phyloP scores from a whole-genome alignment of 129 eudicot species.

The Tanacetum coccineum region DNA sequence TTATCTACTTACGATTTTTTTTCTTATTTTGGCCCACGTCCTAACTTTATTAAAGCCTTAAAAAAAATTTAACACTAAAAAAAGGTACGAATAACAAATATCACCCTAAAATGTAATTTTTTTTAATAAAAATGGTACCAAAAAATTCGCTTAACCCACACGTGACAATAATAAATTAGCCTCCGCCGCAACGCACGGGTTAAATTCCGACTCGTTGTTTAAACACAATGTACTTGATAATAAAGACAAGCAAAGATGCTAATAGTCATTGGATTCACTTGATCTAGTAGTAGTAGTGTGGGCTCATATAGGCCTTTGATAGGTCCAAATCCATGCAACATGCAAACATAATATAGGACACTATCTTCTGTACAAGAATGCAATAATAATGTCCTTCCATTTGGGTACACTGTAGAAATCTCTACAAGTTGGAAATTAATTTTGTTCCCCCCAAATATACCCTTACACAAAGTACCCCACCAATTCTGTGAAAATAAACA shows the following conservation, averaged over 20 bases:
- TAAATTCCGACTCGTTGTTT: too few relatives aligned
- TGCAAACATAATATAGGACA: slow-evolving; percentile 34
- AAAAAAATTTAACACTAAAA: too few relatives aligned
- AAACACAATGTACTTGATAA: slow-evolving; percentile 35
- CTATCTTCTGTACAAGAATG: slow-evolving; percentile 11
- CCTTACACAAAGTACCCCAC: slow-evolving; percentile 22
- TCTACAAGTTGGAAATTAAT: slow-evolving; percentile 30
- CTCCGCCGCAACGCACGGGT: too few relatives aligned
- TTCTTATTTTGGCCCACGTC: too few relatives aligned
- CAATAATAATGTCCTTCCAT: slow-evolving; percentile 7
- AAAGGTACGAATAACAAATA: too few relatives aligned
- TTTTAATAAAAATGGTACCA: too few relatives aligned
- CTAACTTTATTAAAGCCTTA: too few relatives aligned
- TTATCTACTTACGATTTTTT: too few relatives aligned
- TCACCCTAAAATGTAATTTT: too few relatives aligned
- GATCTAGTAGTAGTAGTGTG: slow-evolving; percentile 13
- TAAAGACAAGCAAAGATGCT: slow-evolving; percentile 38
- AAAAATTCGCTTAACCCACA: too few relatives aligned
- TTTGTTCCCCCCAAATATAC: slow-evolving; percentile 19
- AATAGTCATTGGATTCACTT: slow-evolving; percentile 31
- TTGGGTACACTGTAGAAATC: slow-evolving; percentile 24
- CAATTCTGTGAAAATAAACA: background rate
- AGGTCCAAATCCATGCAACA: slow-evolving; percentile 45
- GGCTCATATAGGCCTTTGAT: slow-evolving; percentile 30
- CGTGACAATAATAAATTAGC: too few relatives aligned